A percentile compares a stretch with the other conserved stretches of the same genome.
Conservation (phyloP, 2,329 filamentous ascomycete genomes). For the Trichoderma sp. region DNA sequence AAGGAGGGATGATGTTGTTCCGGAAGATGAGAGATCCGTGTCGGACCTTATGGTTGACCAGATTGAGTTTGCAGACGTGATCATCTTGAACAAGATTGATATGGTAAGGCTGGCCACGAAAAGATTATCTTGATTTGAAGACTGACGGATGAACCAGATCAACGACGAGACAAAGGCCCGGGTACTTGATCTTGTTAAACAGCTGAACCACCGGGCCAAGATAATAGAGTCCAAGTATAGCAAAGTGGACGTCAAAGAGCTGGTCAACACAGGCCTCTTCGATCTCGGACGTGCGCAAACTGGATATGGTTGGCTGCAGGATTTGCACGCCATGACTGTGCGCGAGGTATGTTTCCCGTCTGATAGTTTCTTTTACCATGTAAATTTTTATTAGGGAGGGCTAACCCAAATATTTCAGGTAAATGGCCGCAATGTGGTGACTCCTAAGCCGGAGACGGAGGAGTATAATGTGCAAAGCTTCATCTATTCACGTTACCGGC, state of each 20-base stretch:
- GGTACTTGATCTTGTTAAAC: conserved; percentile 53
- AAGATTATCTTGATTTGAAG: background rate
- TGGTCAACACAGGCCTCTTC: conserved; percentile 66
- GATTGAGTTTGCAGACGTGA: conserved; percentile 73
- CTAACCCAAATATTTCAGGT: conserved; percentile 31
- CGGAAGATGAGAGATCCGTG: conserved; percentile 70
- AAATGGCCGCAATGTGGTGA: conserved; percentile 51
- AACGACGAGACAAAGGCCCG: conserved; percentile 42
- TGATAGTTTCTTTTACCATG: background rate
- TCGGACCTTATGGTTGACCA: conserved; percentile 75
- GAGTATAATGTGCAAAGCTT: conserved; percentile 73
- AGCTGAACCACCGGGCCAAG: conserved; percentile 66
- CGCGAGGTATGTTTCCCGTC: conserved; percentile 44
- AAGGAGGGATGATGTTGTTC: conserved; percentile 58
- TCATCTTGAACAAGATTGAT: conserved; percentile 70
- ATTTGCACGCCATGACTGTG: conserved; percentile 65
- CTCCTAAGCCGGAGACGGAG: conserved; percentile 68
- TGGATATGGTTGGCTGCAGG: conserved; percentile 68
- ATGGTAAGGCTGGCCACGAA: conserved; percentile 44
- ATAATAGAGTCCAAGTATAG: conserved; percentile 59
- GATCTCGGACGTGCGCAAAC: conserved; percentile 62
- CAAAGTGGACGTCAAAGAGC: conserved; percentile 58
- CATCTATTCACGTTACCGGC: conserved; percentile 61
- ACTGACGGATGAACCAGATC: conserved; percentile 29
- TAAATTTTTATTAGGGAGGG: background rate